Evolutionary conservation across 148 eudicot genomes (phyloP), one percentile per base, ranked within the genome.

Genomic region (Vaccinium darrowii): DNA sequence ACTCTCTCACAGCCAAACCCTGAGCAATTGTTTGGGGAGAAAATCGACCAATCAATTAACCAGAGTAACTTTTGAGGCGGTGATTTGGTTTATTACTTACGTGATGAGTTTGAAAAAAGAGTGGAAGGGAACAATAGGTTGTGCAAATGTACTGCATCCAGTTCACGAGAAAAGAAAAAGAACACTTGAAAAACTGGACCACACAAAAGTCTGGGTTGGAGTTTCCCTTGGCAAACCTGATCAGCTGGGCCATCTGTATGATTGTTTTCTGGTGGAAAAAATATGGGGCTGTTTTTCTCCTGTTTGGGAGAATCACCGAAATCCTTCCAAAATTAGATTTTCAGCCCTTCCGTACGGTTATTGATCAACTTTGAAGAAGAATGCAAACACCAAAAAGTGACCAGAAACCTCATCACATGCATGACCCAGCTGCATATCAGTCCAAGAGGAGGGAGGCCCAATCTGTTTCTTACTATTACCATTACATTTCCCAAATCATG

Each of bases 391-490:
- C 58, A 54, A 58, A 43, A 43, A 43, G 47, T 43, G 47, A 0
- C 47, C 47, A 43, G 47, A 43, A 58, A 58, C n/a, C 9, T 60
- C 10, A 60, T 60, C 69, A 63, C 69, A 63, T 63, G 69, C 69
- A 63, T 63, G 69, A 63, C 69, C 9, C 27, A 62, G 67, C 67
- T 60, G 33, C 39, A 36, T n/a, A 62, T 5, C 23, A 62, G 69
- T 62, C 69, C 69, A 62, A 62, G 69, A 62, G 69, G 69, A 62
- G 69, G 21, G 69, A 62, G 69, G 69, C 69, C 12, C 27, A 62
- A n/a, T 62, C 69, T 21, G 69, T n/a, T 18, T 18, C 8, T 58
- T 13, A 54, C 56, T 53, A 52, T 13, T 53, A 14, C 60, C 27
- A 3, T 62, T 62, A 7, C 11, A n/a, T n/a, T 21, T 62, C 69